A percentile compares a stretch with the other conserved stretches of the same genome.
phyloP scores from a whole-genome alignment of 805 yeast genomes.

The Saturnispora dispora region DNA sequence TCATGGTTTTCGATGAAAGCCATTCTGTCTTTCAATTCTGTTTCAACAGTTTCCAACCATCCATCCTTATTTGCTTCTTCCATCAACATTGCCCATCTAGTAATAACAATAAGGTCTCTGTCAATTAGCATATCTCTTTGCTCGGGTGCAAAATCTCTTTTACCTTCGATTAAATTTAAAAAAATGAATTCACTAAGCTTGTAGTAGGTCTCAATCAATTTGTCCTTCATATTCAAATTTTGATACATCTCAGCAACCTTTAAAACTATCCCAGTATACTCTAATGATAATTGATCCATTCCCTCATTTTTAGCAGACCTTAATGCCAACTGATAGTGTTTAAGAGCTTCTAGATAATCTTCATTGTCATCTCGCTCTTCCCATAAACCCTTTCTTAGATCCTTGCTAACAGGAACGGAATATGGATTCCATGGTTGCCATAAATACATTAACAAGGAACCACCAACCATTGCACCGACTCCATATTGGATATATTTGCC shows the following conservation, averaged over 20 bases:
- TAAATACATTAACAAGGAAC: slow-evolving; percentile 17
- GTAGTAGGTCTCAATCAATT: slow-evolving; percentile 52
- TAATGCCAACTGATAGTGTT: slow-evolving; percentile 66
- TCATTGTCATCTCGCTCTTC: slow-evolving; percentile 65
- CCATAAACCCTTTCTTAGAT: slow-evolving; percentile 68
- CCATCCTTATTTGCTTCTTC: slow-evolving; percentile 6
- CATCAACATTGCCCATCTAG: slow-evolving; percentile 22
- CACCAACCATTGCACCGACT: slow-evolving; percentile 14
- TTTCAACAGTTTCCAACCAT: slow-evolving; percentile 9
- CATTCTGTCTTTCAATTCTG: slow-evolving; percentile 23
- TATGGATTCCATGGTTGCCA: slow-evolving; percentile 31
- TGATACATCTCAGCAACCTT: slow-evolving; percentile 85
- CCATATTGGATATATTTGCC: slow-evolving; percentile 13
- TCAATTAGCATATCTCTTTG: slow-evolving; percentile 21
- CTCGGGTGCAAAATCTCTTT: slow-evolving; percentile 14
- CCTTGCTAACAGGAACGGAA: slow-evolving; percentile 47
- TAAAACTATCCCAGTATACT: slow-evolving; percentile 84
- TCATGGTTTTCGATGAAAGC: slow-evolving; percentile 20
- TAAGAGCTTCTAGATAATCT: slow-evolving; percentile 60
- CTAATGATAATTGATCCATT: slow-evolving; percentile 56
- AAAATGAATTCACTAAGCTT: slow-evolving; percentile 22
- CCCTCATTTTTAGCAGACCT: slow-evolving; percentile 47
- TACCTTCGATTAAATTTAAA: slow-evolving; percentile 20
- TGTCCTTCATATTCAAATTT: slow-evolving; percentile 47
- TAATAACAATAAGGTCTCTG: slow-evolving; percentile 22